Conservation (phyloP, 2,329 filamentous ascomycete species). For the Arthrobotrys iridis region DNA sequence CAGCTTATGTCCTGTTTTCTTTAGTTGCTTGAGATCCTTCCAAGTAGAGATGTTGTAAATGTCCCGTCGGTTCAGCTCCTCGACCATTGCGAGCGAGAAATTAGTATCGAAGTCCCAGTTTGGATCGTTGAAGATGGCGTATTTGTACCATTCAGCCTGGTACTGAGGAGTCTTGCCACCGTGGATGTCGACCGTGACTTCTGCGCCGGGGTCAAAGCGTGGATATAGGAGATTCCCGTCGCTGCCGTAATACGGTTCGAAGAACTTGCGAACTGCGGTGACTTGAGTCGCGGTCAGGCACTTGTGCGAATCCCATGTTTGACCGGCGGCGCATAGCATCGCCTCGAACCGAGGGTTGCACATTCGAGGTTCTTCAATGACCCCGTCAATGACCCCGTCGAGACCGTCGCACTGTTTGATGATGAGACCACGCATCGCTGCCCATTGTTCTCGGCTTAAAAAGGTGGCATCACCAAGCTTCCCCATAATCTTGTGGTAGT, state of each 20-base stretch:
- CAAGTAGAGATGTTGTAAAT: conserved; percentile 62
- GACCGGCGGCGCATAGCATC: conserved; percentile 58
- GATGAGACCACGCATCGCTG: conserved; percentile 60
- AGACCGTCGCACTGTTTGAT: conserved; percentile 66
- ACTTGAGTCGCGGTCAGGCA: conserved; percentile 60
- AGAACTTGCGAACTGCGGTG: conserved; percentile 58
- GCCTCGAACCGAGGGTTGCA: conserved; percentile 60
- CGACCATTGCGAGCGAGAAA: conserved; percentile 62
- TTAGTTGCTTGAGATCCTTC: conserved; percentile 62
- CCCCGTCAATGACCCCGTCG: conserved; percentile 65
- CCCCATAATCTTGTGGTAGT: conserved; percentile 57
- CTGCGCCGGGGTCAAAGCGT: conserved; percentile 17
- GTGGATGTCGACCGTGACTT: not conserved
- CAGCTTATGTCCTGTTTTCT: conserved; percentile 63
- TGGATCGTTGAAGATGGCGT: conserved; percentile 63
- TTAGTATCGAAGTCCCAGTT: conserved; percentile 61
- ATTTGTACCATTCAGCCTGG: conserved; percentile 62
- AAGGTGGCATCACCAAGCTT: conserved; percentile 55
- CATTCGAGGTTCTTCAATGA: conserved; percentile 61
- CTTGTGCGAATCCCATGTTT: conserved; percentile 8
- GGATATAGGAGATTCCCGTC: conserved; percentile 60
- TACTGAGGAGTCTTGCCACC: not conserved
- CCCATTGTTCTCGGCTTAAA: conserved; percentile 59
- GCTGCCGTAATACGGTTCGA: conserved; percentile 59
- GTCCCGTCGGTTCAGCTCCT: conserved; percentile 56